Evolutionary conservation across 352 stramenopile species (phyloP).

Genomic region (Peronospora tabacina): DNA sequence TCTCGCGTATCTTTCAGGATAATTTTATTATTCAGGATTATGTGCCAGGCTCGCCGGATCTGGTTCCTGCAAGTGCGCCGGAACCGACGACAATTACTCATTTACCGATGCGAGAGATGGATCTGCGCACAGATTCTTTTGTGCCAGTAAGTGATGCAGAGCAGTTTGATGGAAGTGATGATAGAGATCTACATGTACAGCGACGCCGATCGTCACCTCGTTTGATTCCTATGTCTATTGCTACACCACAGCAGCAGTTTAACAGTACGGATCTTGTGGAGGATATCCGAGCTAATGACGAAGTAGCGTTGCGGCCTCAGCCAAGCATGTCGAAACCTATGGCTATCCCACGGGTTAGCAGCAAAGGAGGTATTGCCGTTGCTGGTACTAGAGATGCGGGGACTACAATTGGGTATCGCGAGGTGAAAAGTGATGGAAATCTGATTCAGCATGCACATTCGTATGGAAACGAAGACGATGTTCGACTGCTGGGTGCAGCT

Average conservation of each 20-base stretch:
- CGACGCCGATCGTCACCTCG: constrained; percentile 37
- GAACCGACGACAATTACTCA: constrained; percentile 14
- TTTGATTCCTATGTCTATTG: constrained; percentile 19
- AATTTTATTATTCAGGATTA: constrained; percentile 86
- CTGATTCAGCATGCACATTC: constrained; percentile 57
- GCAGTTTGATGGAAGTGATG: constrained; percentile 16
- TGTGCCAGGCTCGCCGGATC: constrained; percentile 56
- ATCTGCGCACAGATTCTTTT: constrained; percentile 29
- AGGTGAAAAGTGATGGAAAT: constrained; percentile 24
- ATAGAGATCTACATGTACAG: constrained; percentile 18
- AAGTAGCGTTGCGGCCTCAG: constrained; percentile 20
- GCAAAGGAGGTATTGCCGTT: constrained; percentile 24
- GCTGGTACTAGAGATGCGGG: constrained; percentile 14
- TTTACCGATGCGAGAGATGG: constrained; percentile 11
- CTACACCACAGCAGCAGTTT: constrained; percentile 20
- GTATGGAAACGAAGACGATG: constrained; percentile 47
- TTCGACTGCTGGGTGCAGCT: constrained; percentile 33
- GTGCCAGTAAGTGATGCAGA: constrained; percentile 31
- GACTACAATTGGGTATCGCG: constrained; percentile 8
- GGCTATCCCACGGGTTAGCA: constrained; percentile 62
- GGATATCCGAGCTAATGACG: constrained; percentile 8
- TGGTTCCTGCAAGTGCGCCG: constrained; percentile 22
- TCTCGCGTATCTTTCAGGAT: constrained; percentile 53
- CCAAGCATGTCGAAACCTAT: constrained; percentile 66
- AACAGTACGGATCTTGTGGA: constrained; percentile 10